phyloP scores from a whole-genome alignment of 495 filamentous ascomycete species.

The Halenospora varia region DNA sequence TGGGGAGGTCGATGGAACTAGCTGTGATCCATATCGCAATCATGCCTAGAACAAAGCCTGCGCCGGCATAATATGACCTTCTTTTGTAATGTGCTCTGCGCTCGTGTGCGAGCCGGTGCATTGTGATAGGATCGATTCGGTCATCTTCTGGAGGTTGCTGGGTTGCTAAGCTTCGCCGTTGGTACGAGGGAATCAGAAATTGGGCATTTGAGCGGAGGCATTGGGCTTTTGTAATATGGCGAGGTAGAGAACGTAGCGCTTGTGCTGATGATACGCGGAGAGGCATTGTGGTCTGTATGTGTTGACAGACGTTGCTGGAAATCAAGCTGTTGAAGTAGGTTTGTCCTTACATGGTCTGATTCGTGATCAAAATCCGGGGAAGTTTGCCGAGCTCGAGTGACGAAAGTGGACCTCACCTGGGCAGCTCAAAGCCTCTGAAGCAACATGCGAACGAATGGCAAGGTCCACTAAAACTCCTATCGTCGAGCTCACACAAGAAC shows the following conservation, averaged over 20 bases:
- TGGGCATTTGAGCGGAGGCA: background rate
- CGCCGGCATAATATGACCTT: constrained; percentile 40
- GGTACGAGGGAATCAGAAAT: background rate
- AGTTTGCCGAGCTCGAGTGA: background rate
- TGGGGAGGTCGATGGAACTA: constrained; percentile 29
- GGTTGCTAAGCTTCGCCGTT: background rate
- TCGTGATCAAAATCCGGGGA: background rate
- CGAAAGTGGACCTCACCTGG: too few species aligned
- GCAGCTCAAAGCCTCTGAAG: too few species aligned
- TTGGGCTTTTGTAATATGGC: background rate
- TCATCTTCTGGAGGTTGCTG: constrained; percentile 25
- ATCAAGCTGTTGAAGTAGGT: too few species aligned
- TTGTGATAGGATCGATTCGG: constrained; percentile 40
- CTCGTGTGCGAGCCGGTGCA: constrained; percentile 36
- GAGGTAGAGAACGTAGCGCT: constrained; percentile 2
- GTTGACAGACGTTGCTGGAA: too few species aligned
- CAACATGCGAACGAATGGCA: too few species aligned
- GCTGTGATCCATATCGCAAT: constrained; percentile 44
- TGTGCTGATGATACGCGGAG: constrained; percentile 7
- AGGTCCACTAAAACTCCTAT: too few species aligned
- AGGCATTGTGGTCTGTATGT: constrained; percentile 17
- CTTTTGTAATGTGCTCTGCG: constrained; percentile 40
- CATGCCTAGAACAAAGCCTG: constrained; percentile 42
- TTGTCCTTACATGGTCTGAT: too few species aligned
- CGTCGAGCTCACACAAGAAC: too few species aligned